Evolutionary conservation across 2,329 filamentous ascomycete species (phyloP).

Genomic region (Exophiala xenobiotica): DNA sequence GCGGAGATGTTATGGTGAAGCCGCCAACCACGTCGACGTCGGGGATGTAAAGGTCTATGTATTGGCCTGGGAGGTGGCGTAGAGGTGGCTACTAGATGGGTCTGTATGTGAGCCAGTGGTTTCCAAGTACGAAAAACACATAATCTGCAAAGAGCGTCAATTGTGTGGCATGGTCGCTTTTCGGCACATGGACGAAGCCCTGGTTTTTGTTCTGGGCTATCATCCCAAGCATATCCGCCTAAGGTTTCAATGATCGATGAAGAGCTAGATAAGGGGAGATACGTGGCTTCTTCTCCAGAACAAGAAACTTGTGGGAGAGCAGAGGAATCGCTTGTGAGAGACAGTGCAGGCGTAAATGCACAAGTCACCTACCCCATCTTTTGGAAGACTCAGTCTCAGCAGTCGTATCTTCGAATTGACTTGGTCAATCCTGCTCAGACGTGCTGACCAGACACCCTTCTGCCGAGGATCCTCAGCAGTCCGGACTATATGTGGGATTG

Average conservation of each 20-base stretch:
- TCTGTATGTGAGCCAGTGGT: conserved; percentile 15
- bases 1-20: conserved; percentile 82
- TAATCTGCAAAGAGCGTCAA: too few relatives aligned
- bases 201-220: too few relatives aligned
- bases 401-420: conserved; percentile 68
- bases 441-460: conserved; percentile 62
- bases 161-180: too few relatives aligned
- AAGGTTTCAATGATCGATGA: too few relatives aligned
- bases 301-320: too few relatives aligned
- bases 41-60: conserved; percentile 80
- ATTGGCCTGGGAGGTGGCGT: conserved; percentile 79
- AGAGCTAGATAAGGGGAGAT: too few relatives aligned
- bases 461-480: conserved; percentile 73
- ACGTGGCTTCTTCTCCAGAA: too few relatives aligned
- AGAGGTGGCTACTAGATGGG: conserved; percentile 33
- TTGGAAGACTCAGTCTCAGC: conserved; percentile 62
- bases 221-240: too few relatives aligned
- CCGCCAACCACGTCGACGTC: conserved; percentile 69
- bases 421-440: conserved; percentile 59
- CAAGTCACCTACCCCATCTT: conserved; percentile 37
- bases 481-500: conserved; percentile 63
- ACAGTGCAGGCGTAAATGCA: too few relatives aligned
- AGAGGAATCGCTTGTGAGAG: too few relatives aligned
- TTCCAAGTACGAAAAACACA: neutral
- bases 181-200: too few relatives aligned